Base-by-base conservation (phyloP, 2,329 filamentous ascomycete species). In the Rhexocercosporidium sp. region DNA sequence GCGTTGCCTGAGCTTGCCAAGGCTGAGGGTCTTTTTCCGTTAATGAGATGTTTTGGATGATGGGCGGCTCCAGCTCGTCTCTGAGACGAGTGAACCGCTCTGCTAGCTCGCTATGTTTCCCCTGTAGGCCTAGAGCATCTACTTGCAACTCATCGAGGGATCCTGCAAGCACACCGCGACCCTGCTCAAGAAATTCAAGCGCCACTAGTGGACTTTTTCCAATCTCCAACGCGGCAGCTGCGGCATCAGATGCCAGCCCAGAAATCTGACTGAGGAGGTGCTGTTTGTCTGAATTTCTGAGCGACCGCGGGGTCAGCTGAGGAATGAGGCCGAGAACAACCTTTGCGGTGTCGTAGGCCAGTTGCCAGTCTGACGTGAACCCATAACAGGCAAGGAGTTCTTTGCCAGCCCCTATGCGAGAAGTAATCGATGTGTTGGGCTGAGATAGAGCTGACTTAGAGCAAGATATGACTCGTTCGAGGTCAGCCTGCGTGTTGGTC, bases 151-250 rank as follows among this genome's bases (percentile, higher is more conserved):
- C 68, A 18, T 70, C 14, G 1, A 76, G 46, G 16, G 69, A 67
- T 18, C 65, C 66, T 4, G 72, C 69, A 27, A 78, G 54, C 9
- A 78, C 66, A 9, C 74, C 75, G 16, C 76, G 75, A 9, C 76
- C 75, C 0, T 65, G 66, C 56, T 78, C 76, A 4, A 78, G 70
- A 5, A 73, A 60, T 12, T 66, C 29, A 0, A 77, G 31, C 0
- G 72, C 74, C 7, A 44, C 41, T 20, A 31, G 12, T 0, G 70
- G 51, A 0, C 39, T 53, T 41, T 71, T 69, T 12, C 44, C 59
- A 18, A 60, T 59, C 16, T 64, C 37, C n/a, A 77, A 63, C 1
- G 71, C 69, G 1, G 71, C 61, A 8, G 72, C 74, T 22, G 76
- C 74, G 1, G 73, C 70, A 34, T 71, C 63, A 18, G 69, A 73